These are phyloP conservation scores for Hansenula sp. DNA, from an alignment of 1,139 yeast species.

Conservation along the genomic window DNA sequence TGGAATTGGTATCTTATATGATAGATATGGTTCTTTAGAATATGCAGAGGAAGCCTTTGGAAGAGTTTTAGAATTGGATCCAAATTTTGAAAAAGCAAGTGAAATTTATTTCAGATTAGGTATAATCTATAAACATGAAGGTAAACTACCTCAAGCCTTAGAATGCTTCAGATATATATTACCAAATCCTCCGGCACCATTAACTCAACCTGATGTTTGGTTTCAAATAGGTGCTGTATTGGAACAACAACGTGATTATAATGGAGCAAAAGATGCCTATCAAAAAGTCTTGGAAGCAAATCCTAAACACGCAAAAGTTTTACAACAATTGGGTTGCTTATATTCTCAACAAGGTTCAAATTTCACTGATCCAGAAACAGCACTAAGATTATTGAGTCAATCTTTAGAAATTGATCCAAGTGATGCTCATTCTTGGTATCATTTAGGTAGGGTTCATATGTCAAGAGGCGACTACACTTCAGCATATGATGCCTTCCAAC, in stretches of 20 bases:
- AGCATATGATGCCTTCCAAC: conserved; percentile 98
- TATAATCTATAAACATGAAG: conserved; percentile 95
- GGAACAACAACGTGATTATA: conserved; percentile 91
- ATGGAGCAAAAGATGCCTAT: conserved; percentile 90
- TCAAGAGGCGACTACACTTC: conserved; percentile 91
- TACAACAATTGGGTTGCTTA: conserved; percentile 94
- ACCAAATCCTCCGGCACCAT: conserved; percentile 88
- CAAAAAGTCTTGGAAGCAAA: conserved; percentile 87
- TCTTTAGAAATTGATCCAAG: conserved; percentile 84
- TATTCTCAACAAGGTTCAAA: conserved; percentile 78
- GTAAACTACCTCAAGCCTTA: conserved; percentile 78
- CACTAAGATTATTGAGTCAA: conserved; percentile 76
- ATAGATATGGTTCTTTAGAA: conserved; percentile 91
- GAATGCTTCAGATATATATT: conserved; percentile 93
- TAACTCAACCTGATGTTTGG: conserved; percentile 97
- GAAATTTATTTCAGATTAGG: conserved; percentile 96
- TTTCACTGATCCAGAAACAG: conserved; percentile 78
- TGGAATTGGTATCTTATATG: conserved; percentile 94
- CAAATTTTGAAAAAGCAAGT: conserved; percentile 91
- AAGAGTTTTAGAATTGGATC: conserved; percentile 91
- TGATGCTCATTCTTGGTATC: conserved; percentile 97
- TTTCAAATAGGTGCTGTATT: conserved; percentile 95
- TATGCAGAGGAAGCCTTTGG: conserved; percentile 98
- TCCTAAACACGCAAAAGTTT: conserved; percentile 92
- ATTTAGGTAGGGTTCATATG: conserved; percentile 95